Conservation (phyloP, 345 rosid species). For the Acer campestre region DNA sequence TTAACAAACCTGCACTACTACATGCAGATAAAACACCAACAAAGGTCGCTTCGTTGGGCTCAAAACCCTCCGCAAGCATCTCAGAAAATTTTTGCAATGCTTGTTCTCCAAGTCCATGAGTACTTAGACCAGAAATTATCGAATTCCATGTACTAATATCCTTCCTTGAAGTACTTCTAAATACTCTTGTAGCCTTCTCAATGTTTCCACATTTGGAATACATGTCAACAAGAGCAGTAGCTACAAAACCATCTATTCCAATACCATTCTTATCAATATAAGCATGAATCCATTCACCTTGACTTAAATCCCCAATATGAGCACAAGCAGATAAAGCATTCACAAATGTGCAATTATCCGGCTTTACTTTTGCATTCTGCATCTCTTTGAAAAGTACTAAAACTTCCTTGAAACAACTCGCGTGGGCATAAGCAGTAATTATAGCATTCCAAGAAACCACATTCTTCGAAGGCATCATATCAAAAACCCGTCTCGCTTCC, state of each 20-base stretch:
- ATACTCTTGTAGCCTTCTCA: slow-evolving; percentile 51
- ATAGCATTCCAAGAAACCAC: slow-evolving; percentile 53
- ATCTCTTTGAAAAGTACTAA: slow-evolving; percentile 43
- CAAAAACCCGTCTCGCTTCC: slow-evolving; percentile 38
- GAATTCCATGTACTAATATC: slow-evolving; percentile 61
- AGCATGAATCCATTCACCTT: slow-evolving; percentile 51
- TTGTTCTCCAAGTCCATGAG: slow-evolving; percentile 42
- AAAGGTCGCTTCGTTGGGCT: slow-evolving; percentile 46
- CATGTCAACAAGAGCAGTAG: slow-evolving; percentile 61
- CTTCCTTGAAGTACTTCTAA: slow-evolving; percentile 33
- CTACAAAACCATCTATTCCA: slow-evolving; percentile 37
- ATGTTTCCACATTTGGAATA: slow-evolving; percentile 56
- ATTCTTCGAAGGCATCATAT: slow-evolving; percentile 40
- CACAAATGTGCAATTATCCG: slow-evolving; percentile 44
- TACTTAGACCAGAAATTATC: slow-evolving; percentile 48
- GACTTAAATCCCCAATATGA: slow-evolving; percentile 43
- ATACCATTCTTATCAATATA: slow-evolving; percentile 43
- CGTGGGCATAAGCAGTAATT: slow-evolving; percentile 38
- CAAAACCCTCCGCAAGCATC: slow-evolving; percentile 49
- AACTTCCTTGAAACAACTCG: slow-evolving; percentile 34
- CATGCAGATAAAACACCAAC: slow-evolving; percentile 52
- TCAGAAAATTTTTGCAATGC: slow-evolving; percentile 50
- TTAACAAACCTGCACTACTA: slow-evolving; percentile 51
- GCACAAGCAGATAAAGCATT: slow-evolving; percentile 54
- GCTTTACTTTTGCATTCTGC: slow-evolving; percentile 34